Evolutionary conservation across 495 filamentous ascomycete genomes (phyloP).

Genomic region (Arthonia radiata): DNA sequence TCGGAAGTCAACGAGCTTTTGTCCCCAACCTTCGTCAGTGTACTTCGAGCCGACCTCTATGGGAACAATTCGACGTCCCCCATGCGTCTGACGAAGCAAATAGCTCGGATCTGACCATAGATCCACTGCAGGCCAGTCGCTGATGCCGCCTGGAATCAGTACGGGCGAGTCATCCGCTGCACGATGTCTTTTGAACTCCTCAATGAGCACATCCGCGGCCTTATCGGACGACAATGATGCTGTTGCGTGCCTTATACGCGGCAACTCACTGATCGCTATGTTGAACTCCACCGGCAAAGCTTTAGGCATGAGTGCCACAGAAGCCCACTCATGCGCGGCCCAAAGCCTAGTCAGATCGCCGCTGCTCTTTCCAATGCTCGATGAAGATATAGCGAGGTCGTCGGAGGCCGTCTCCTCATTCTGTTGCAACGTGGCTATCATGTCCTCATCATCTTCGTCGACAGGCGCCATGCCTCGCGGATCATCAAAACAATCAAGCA

Average conservation of each 20-base stretch:
- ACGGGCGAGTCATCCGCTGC: conserved; percentile 22
- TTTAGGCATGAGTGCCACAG: conserved; percentile 4
- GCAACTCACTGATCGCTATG: neutral
- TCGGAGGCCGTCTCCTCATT: conserved; percentile 5
- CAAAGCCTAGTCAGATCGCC: conserved; percentile 3
- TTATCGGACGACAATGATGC: too few species aligned
- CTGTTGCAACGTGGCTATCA: conserved; percentile 6
- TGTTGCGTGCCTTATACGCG: too few species aligned
- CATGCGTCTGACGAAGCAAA: conserved; percentile 48
- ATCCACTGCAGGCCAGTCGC: conserved; percentile 58
- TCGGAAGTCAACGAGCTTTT: conserved; percentile 52
- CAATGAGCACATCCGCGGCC: too few species aligned
- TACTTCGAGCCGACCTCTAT: conserved; percentile 81
- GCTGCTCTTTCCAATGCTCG: conserved; percentile 2
- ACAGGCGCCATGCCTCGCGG: conserved; percentile 2
- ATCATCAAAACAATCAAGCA: conserved; percentile 12
- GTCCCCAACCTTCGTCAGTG: conserved; percentile 65
- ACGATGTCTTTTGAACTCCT: neutral
- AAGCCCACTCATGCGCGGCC: conserved; percentile 1
- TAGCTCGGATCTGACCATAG: conserved; percentile 50
- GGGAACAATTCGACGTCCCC: conserved; percentile 57
- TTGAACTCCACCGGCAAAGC: conserved; percentile 34
- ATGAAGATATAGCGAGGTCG: neutral
- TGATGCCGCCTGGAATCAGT: conserved; percentile 36
- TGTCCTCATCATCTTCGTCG: neutral